Evolutionary conservation across 2,329 filamentous ascomycete species (phyloP).

Genomic region (Dendrostoma leiphaemia): DNA sequence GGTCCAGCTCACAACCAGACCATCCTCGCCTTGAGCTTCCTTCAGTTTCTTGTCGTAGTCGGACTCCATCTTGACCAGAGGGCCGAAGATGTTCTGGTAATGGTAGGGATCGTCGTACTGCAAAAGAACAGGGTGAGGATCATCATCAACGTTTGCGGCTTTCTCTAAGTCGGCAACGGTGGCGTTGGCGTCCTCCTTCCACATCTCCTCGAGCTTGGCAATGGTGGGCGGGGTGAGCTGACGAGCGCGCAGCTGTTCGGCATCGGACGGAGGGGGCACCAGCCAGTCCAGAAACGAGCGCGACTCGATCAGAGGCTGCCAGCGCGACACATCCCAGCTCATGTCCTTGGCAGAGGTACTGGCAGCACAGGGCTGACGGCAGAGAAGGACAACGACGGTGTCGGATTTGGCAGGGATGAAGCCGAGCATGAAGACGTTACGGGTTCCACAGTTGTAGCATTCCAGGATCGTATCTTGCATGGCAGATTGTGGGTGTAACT

Average conservation of each 20-base stretch:
- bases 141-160: constrained; percentile 86
- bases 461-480: constrained; percentile 95
- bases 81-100: constrained; percentile 98
- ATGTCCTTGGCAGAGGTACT: constrained; percentile 97
- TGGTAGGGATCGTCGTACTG: constrained; percentile 97
- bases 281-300: constrained; percentile 94
- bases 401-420: constrained; percentile 99
- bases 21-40: constrained; percentile 95
- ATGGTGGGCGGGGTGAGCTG: constrained; percentile 94
- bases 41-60: constrained; percentile 99
- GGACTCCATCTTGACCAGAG: constrained; percentile 97
- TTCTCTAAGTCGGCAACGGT: constrained; percentile 92
- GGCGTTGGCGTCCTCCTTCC: constrained; percentile 90
- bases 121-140: constrained; percentile 86
- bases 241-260: constrained; percentile 91
- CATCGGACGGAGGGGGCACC: constrained; percentile 82
- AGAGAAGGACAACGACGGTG: constrained; percentile 93
- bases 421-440: constrained; percentile 95
- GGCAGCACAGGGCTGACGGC: constrained; percentile 92
- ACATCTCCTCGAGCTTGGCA: constrained; percentile 94
- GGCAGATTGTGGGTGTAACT: constrained; percentile 88
- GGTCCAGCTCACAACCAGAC: constrained; percentile 92
- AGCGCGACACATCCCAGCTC: constrained; percentile 98
- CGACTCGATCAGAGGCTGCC: constrained; percentile 97
- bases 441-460: constrained; percentile 99